Conservation (phyloP, 352 stramenopile species). For the Phytophthora pseudosyringae region DNA sequence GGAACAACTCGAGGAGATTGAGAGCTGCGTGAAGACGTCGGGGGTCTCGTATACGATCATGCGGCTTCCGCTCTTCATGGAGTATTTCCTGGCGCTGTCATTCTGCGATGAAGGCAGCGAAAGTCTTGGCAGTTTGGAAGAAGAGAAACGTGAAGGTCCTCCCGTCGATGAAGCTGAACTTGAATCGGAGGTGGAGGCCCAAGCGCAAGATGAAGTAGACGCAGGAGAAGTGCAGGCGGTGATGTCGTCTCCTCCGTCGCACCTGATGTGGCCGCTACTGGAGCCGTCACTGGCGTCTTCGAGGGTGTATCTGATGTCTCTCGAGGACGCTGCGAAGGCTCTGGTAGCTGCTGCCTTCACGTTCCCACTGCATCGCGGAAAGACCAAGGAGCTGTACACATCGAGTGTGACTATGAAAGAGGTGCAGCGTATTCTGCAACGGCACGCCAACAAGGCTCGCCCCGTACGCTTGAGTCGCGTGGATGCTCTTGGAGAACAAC, state of each 20-base stretch:
- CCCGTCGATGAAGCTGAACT: constrained; percentile 6
- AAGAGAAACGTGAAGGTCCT: constrained; percentile 36
- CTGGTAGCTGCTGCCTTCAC: constrained; percentile 55
- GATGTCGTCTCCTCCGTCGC: constrained; percentile 26
- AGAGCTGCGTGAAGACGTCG: constrained; percentile 63
- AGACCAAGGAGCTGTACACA: constrained; percentile 57
- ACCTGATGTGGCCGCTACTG: constrained; percentile 51
- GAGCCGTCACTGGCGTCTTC: constrained; percentile 50
- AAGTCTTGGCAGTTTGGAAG: constrained; percentile 27
- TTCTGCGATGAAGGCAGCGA: constrained; percentile 24
- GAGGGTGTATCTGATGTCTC: constrained; percentile 57
- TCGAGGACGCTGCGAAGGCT: constrained; percentile 64
- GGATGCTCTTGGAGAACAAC: constrained; percentile 48
- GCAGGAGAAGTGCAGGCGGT: constrained; percentile 9
- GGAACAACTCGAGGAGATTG: constrained; percentile 70
- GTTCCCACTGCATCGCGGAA: constrained; percentile 60
- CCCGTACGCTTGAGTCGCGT: constrained; percentile 48
- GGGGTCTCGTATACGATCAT: constrained; percentile 67
- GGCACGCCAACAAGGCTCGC: constrained; percentile 42
- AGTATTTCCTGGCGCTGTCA: constrained; percentile 76
- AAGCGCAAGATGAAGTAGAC: constrained; percentile 20
- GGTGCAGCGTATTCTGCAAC: constrained; percentile 48
- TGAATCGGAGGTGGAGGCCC: constrained; percentile 8
- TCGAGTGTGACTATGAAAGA: constrained; percentile 51
- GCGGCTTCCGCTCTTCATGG: constrained; percentile 77